Conservation (phyloP, 1,139 yeast species). For the Yamadazyma buinensis region DNA sequence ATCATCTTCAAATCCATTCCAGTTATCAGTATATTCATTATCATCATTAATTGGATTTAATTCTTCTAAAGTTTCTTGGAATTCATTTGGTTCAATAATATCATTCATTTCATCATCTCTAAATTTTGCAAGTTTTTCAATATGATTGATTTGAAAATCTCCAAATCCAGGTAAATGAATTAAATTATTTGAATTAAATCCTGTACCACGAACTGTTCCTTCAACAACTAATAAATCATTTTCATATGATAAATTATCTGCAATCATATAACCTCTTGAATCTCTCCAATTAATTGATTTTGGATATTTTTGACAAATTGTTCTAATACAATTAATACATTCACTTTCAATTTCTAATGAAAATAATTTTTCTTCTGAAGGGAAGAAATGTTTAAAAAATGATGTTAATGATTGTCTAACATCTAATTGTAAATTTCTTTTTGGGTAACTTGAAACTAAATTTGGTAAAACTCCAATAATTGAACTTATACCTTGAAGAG, state of each 20-base stretch:
- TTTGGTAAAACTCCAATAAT: conserved; percentile 82
- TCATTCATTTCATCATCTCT: conserved; percentile 25
- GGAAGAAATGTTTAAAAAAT: conserved; percentile 86
- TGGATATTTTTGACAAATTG: conserved; percentile 82
- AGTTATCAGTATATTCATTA: conserved; percentile 21
- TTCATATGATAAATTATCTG: conserved; percentile 49
- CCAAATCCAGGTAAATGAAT: conserved; percentile 89
- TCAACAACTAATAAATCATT: conserved; percentile 52
- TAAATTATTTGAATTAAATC: conserved; percentile 71
- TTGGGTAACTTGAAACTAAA: conserved; percentile 60
- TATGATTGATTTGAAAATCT: conserved; percentile 72
- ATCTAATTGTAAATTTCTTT: conserved; percentile 73
- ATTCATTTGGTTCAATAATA: conserved; percentile 43
- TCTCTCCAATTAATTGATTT: conserved; percentile 90
- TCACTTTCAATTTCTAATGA: conserved; percentile 69
- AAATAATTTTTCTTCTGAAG: conserved; percentile 73
- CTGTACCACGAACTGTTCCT: conserved; percentile 85
- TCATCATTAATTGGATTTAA: conserved; percentile 54
- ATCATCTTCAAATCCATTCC: conserved; percentile 42
- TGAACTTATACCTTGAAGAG: conserved; percentile 89
- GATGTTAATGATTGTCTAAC: conserved; percentile 78
- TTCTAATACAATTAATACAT: conserved; percentile 65
- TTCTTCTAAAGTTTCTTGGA: conserved; percentile 66
- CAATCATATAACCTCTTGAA: conserved; percentile 78
- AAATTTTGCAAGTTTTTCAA: conserved; percentile 44